Evolutionary conservation across 306 rosid species (phyloP).

Genomic region (Corylus avellana): DNA sequence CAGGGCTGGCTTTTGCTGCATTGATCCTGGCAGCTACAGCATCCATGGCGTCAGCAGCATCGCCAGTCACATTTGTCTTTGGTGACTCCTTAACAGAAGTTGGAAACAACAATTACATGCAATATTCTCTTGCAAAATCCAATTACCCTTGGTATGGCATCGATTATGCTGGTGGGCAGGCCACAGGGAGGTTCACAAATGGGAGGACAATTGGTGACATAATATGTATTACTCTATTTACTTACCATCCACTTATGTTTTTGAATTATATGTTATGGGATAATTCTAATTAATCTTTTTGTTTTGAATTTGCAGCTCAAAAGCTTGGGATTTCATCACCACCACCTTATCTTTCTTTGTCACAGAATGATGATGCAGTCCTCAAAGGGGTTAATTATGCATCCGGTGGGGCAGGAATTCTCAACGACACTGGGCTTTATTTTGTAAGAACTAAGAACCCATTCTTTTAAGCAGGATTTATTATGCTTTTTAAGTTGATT

Average conservation of each 20-base stretch:
- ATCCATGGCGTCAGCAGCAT: conserved; percentile 23
- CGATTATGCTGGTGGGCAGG: conserved; percentile 65
- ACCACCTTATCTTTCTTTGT: conserved; percentile 68
- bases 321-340: conserved; percentile 75
- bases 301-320: conserved; percentile 47
- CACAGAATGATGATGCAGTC: conserved; percentile 56
- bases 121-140: conserved; percentile 69
- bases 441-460: conserved; percentile 46
- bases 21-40: conserved; percentile 14
- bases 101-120: conserved; percentile 78
- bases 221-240: conserved; percentile 39
- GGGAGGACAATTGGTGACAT: conserved; percentile 91
- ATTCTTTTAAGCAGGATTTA: conserved; percentile 5
- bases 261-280: background rate
- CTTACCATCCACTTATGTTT: background rate
- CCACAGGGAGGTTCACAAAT: conserved; percentile 86
- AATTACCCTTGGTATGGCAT: conserved; percentile 87
- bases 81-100: conserved; percentile 88
- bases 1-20: conserved; percentile 23
- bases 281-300: background rate
- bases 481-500: background rate
- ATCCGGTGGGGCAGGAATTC: conserved; percentile 93
- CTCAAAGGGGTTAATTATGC: conserved; percentile 78
- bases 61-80: conserved; percentile 53
- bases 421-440: conserved; percentile 80